Evolutionary conservation across 805 yeast genomes (phyloP).

Genomic region (Zygosaccharomyces siamensis): DNA sequence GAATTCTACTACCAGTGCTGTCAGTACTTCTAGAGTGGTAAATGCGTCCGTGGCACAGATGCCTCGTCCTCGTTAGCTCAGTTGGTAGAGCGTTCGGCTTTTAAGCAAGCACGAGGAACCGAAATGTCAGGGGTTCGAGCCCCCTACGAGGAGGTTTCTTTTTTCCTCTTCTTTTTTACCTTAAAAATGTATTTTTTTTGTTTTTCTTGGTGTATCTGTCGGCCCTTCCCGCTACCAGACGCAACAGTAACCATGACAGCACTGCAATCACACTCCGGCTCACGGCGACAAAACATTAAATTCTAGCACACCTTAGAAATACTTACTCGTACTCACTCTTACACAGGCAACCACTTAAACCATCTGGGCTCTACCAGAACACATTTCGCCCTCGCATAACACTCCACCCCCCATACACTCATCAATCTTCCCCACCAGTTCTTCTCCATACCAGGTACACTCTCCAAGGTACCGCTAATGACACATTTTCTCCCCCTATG

Average conservation of each 20-base stretch:
- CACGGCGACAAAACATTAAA: too few species aligned
- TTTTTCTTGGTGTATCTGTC: too few species aligned
- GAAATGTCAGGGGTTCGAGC: slow-evolving; percentile 50
- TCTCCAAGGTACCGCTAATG: slow-evolving; percentile 63
- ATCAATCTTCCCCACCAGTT: slow-evolving; percentile 1
- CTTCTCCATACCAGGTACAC: slow-evolving; percentile 17
- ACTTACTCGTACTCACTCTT: too few species aligned
- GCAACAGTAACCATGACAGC: too few species aligned
- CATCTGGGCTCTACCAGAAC: slow-evolving; percentile 82
- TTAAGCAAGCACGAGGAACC: slow-evolving; percentile 39
- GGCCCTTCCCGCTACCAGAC: too few species aligned
- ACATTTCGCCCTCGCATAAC: slow-evolving; percentile 61
- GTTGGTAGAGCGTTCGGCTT: slow-evolving; percentile 71
- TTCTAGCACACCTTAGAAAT: too few species aligned
- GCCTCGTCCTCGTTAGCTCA: slow-evolving; percentile 53
- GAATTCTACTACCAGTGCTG: too few species aligned
- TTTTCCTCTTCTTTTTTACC: not conserved
- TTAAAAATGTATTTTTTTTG: too few species aligned
- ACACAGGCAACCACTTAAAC: slow-evolving; percentile 49
- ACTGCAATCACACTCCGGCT: too few species aligned
- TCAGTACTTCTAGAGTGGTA: too few species aligned
- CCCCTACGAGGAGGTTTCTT: slow-evolving; percentile 42
- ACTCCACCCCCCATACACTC: slow-evolving; percentile 26
- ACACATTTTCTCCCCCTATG: slow-evolving; percentile 76
- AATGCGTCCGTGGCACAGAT: not conserved